phyloP scores from a whole-genome alignment of 1,284 basidiomycete species.

The Mycena citricolor region DNA sequence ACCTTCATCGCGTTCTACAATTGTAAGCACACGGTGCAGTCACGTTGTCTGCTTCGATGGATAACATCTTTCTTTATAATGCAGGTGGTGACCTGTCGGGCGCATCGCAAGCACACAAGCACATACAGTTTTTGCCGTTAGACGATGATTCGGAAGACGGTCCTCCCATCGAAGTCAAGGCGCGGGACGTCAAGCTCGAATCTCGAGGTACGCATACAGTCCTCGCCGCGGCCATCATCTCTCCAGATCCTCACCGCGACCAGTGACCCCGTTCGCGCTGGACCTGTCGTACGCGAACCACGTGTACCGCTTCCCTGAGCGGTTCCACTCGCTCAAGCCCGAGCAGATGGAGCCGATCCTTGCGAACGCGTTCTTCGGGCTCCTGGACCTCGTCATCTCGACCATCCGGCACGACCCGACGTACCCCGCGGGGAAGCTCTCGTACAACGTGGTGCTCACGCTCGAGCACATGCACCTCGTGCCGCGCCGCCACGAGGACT shows the following conservation, averaged over 20 bases:
- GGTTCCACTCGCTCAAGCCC: constrained; percentile 44
- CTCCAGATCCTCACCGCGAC: constrained; percentile 7
- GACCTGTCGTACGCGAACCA: constrained; percentile 80
- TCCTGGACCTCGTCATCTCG: constrained; percentile 78
- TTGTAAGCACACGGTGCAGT: constrained; percentile 52
- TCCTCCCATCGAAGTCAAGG: constrained; percentile 74
- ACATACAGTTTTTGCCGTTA: constrained; percentile 78
- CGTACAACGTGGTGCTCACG: constrained; percentile 84
- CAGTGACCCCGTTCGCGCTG: constrained; percentile 75
- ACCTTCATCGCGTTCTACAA: constrained; percentile 84
- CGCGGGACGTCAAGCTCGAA: constrained; percentile 57
- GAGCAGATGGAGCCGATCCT: constrained; percentile 56
- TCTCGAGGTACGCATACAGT: constrained; percentile 44
- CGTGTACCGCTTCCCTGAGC: constrained; percentile 61
- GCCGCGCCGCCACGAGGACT: constrained; percentile 64
- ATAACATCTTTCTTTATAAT: constrained; percentile 1
- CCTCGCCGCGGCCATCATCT: background rate
- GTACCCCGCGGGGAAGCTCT: constrained; percentile 61
- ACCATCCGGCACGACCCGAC: constrained; percentile 66
- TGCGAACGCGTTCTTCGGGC: constrained; percentile 65
- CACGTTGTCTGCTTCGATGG: no score
- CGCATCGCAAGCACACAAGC: constrained; percentile 86
- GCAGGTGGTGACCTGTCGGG: constrained; percentile 78
- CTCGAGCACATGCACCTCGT: constrained; percentile 82
- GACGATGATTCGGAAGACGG: constrained; percentile 55